Evolutionary conservation across 306 rosid genomes (phyloP).

Genomic region (Corylus avellana): DNA sequence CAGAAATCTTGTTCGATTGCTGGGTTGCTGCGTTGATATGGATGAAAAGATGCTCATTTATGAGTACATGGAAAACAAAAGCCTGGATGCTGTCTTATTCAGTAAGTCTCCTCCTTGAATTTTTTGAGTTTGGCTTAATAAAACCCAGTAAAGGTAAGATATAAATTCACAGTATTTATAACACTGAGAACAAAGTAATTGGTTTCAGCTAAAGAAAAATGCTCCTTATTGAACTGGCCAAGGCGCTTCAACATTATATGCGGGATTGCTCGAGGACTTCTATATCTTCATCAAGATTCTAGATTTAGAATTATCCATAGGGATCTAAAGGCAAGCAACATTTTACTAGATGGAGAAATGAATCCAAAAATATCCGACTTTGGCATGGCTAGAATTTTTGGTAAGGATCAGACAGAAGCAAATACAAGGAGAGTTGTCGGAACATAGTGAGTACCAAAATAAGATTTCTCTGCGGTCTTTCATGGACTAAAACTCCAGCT

Average conservation of each 20-base stretch:
- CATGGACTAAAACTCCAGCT: neutral
- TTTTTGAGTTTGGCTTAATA: neutral
- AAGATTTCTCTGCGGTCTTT: neutral
- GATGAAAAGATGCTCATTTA: constrained; percentile 70
- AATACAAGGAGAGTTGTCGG: constrained; percentile 73
- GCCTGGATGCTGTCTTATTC: constrained; percentile 66
- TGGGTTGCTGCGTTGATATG: constrained; percentile 61
- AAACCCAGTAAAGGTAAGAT: neutral
- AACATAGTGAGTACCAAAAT: constrained; percentile 63
- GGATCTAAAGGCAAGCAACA: constrained; percentile 76
- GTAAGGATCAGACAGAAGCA: constrained; percentile 56
- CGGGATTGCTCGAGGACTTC: constrained; percentile 77
- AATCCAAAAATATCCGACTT: constrained; percentile 78
- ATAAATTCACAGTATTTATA: neutral
- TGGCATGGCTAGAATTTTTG: constrained; percentile 79
- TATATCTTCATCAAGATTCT: constrained; percentile 80
- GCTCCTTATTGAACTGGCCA: constrained; percentile 45
- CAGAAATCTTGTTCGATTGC: constrained; percentile 63
- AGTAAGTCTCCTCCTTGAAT: constrained; percentile 39
- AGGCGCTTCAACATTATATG: constrained; percentile 58
- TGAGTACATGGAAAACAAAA: constrained; percentile 71
- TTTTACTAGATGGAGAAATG: constrained; percentile 63
- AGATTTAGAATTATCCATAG: constrained; percentile 75
- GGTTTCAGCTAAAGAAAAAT: constrained; percentile 42
- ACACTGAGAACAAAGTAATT: neutral